phyloP scores from a whole-genome alignment of 371 early-diverging fungal genomes.

The Mortierella sp. region DNA sequence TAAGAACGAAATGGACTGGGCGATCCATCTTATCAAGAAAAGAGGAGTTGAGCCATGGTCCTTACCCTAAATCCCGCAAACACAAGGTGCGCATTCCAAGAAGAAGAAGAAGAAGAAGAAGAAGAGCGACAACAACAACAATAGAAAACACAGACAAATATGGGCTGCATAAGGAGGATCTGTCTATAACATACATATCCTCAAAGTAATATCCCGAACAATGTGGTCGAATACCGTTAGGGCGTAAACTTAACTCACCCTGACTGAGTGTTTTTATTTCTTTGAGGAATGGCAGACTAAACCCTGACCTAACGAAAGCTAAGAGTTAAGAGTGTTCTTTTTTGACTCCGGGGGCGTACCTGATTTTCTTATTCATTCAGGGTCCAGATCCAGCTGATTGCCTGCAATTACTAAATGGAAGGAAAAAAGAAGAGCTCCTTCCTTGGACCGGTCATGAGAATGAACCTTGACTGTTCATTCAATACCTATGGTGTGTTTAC shows the following conservation, averaged over 20 bases:
- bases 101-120: neutral
- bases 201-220: neutral
- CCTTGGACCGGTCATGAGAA: neutral
- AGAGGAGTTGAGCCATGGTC: neutral
- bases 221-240: neutral
- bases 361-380: neutral
- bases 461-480: neutral
- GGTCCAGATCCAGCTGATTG: constrained; percentile 10
- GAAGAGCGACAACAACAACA: neutral
- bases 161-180: constrained; percentile 3
- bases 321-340: neutral
- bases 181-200: neutral
- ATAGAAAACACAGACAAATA: neutral
- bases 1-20: neutral
- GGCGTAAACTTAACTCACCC: neutral
- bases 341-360: neutral
- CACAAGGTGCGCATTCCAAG: neutral
- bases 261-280: neutral
- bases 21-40: constrained; percentile 7
- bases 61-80: neutral
- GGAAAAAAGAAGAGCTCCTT: neutral
- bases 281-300: neutral
- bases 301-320: neutral
- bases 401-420: neutral
- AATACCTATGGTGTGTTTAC: neutral